Evolutionary conservation across 441 rosid species (phyloP).

Genomic region (Jatropha podagrica): DNA sequence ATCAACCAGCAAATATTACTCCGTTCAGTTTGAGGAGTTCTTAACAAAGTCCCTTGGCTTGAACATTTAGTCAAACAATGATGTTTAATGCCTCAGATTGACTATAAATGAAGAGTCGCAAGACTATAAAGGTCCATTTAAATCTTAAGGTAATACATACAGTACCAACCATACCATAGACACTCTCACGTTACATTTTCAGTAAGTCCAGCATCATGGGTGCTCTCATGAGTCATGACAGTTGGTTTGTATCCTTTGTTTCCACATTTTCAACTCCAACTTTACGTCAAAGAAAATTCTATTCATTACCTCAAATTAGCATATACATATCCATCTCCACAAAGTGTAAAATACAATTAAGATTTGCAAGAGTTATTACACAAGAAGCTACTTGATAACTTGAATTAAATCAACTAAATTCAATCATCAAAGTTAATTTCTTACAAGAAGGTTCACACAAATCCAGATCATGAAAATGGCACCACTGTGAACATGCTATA

Average conservation of each 20-base stretch:
- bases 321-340: slow-evolving; percentile 3
- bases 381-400: too few species aligned
- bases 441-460: background rate
- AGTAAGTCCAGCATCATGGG: background rate
- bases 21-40: background rate
- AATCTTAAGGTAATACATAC: background rate
- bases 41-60: slow-evolving; percentile 1
- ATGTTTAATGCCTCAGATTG: slow-evolving; percentile 1
- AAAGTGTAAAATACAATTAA: background rate
- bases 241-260: background rate
- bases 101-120: background rate
- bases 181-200: background rate
- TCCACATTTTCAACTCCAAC: background rate
- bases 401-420: too few species aligned
- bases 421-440: background rate
- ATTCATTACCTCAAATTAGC: background rate
- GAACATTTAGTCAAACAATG: background rate
- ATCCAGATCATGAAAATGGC: background rate
- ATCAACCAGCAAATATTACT: background rate
- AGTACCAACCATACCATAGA: background rate
- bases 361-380: too few species aligned
- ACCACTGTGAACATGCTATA: background rate
- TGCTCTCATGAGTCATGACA: too few species aligned
- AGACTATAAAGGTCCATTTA: background rate
- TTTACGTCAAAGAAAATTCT: background rate